Conservation (phyloP, 257 asterid species). For the Paraleonurus japonicus region DNA sequence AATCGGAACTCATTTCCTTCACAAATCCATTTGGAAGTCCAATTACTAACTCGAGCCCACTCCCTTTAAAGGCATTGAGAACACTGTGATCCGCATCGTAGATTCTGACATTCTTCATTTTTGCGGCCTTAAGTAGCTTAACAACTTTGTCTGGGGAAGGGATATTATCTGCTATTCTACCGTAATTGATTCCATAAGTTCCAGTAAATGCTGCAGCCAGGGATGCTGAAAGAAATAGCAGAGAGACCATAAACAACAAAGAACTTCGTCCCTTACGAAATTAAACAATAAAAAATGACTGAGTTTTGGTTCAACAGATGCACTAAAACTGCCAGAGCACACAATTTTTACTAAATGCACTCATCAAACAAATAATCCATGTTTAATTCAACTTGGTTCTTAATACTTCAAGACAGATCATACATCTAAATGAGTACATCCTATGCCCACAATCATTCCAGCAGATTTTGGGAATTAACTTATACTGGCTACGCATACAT, state of each 20-base stretch:
- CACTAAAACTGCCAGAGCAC: conserved; percentile 8
- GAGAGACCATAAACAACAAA: background rate
- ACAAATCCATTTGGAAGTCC: conserved; percentile 76
- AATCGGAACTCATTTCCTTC: conserved; percentile 59
- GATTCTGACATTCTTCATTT: conserved; percentile 87
- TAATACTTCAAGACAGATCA: background rate
- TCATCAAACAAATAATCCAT: background rate
- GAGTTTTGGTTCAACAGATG: background rate
- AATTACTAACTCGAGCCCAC: conserved; percentile 86
- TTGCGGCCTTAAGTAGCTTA: conserved; percentile 69
- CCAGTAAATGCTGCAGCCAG: conserved; percentile 73
- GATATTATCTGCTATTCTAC: conserved; percentile 90
- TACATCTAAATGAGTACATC: background rate
- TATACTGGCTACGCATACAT: no score
- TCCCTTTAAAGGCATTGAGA: conserved; percentile 73
- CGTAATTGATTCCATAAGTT: conserved; percentile 89
- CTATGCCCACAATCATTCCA: background rate
- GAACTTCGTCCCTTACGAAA: background rate
- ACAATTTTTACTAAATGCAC: no score
- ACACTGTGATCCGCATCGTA: conserved; percentile 79
- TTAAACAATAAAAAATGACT: background rate
- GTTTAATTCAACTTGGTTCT: background rate
- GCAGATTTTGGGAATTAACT: background rate
- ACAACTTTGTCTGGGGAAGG: conserved; percentile 91
- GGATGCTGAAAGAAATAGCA: conserved; percentile 40